These are phyloP conservation scores for Tolypocladium ovalisporum DNA, from an alignment of 2,329 filamentous ascomycete genomes.

Conservation along the genomic window DNA sequence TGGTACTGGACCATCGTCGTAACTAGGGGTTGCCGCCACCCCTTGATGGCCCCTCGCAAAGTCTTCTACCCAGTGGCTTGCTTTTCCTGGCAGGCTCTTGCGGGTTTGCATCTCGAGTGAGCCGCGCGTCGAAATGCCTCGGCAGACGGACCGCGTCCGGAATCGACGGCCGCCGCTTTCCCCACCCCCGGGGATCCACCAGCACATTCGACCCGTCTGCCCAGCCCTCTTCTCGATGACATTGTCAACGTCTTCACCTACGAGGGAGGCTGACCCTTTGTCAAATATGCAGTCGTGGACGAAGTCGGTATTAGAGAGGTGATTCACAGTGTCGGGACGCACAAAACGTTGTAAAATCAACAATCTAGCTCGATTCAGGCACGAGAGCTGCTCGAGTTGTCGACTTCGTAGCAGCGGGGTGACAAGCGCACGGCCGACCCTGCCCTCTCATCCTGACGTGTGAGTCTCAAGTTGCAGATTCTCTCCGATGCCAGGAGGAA, in stretches of 20 bases:
- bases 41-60: neutral
- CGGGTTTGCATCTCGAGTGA: neutral
- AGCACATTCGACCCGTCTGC: neutral
- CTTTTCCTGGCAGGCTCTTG: neutral
- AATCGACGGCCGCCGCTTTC: neutral
- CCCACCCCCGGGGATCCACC: neutral
- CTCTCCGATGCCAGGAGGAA: too few species aligned
- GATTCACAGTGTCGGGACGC: neutral
- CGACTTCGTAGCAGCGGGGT: neutral
- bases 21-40: neutral
- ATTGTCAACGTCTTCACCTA: too few species aligned
- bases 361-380: too few species aligned
- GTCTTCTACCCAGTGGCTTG: neutral
- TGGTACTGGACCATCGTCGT: neutral
- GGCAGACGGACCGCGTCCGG: neutral
- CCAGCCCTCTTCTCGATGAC: neutral
- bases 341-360: neutral
- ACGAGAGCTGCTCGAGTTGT: too few species aligned
- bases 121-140: neutral
- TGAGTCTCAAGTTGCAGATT: too few species aligned
- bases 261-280: neutral
- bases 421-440: neutral
- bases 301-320: neutral
- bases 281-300: neutral
- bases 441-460: neutral